Evolutionary conservation across 495 filamentous ascomycete genomes (phyloP), one percentile per base, ranked within the genome.

Genomic region (Achaetomiella virescens): DNA sequence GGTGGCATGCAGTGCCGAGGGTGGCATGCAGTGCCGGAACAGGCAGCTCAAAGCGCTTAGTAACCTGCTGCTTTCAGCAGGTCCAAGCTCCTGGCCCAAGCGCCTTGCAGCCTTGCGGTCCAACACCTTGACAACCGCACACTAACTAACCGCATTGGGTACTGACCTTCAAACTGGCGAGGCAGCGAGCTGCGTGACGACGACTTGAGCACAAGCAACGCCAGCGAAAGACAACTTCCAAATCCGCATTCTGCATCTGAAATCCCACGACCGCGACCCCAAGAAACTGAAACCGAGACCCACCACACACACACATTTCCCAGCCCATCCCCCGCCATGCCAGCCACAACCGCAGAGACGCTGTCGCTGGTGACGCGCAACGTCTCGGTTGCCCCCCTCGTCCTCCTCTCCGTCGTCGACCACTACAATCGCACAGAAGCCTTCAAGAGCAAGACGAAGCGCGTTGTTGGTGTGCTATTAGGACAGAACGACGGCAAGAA

Each of bases 391-490:
- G 93, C 93, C 60, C 93, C 95, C 59, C 84, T 98, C 72, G 93
- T 98, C 64, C 90, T 98, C 58, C 89, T 98, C 66, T 96, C 91
- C 59, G 92, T 87, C 64, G 95, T 95, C 82, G 93, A 98, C 79
- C 93, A 98, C 77, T 98, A 92, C 78, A 93, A 93, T 65, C 88
- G 93, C 53, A 86, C 88, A 67, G 89, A 86, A 57, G 67, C 67
- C 42, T 96, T 91, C 76, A 89, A 86, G 60, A 70, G 68, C 49
- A 88, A 88, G 62, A 80, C 81, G 74, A 96, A 95, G 81, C 87
- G 93, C 63, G 95, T 98, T 20, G 95, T 98, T 3, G 93, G 93
- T 63, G 93, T 97, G 56, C 74, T 98, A 55, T 76, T 98, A 55
- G 93, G 93, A 37, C 95, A 98, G 76, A 96, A 96, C 66, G 86